Percentiles rank a stretch among this genome's conserved stretches.
Conservation (phyloP, 305 asterid genomes). For the Fraxinus velutina region DNA sequence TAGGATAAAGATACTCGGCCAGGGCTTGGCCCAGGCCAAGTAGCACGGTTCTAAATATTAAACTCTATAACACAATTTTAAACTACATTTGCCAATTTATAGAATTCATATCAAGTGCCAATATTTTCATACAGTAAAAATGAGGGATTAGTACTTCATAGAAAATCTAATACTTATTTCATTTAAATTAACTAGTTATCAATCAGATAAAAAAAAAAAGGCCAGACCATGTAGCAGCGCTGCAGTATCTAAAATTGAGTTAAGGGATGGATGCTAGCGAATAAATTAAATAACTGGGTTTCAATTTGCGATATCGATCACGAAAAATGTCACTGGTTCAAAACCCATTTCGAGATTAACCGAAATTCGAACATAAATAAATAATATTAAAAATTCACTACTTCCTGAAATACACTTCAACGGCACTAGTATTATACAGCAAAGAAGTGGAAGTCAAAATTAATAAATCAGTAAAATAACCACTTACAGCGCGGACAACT, state of each 20-base stretch:
- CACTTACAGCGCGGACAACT: slow-evolving; percentile 59
- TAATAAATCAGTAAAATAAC: neutral
- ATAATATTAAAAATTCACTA: neutral
- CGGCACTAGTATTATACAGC: neutral
- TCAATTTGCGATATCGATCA: neutral
- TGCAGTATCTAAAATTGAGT: neutral
- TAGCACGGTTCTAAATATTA: no score
- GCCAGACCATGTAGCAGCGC: neutral
- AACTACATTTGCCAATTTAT: neutral
- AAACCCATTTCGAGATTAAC: neutral
- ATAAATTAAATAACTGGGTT: neutral
- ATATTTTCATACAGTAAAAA: neutral
- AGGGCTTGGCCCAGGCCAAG: no score
- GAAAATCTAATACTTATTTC: neutral
- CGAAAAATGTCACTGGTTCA: neutral
- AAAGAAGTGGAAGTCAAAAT: neutral
- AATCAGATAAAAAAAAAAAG: neutral
- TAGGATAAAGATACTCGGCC: no score
- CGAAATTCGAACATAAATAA: neutral
- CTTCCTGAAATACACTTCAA: neutral
- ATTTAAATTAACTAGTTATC: neutral
- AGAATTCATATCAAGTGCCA: neutral
- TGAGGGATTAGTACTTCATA: neutral
- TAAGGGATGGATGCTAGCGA: neutral
- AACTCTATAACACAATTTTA: neutral